Base-by-base conservation (phyloP, 805 yeast species). In the Cephaloascus albidus region DNA sequence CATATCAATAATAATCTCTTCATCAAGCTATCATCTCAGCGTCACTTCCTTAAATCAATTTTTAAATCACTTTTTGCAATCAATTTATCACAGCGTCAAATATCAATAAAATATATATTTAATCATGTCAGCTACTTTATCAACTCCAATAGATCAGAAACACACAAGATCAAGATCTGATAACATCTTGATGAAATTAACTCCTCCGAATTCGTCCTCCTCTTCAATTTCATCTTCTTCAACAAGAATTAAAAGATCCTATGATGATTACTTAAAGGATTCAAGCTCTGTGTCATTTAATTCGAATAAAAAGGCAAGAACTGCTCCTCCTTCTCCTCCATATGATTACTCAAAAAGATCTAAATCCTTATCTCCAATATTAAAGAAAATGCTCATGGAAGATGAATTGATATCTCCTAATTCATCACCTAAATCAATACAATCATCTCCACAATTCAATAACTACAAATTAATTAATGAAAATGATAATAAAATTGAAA, bases 301-400 rank as follows among this genome's bases (percentile, higher is more conserved):
- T 12, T 23, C 6, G 10, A 19, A 36, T 38, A 68, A 69, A 48
- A 53, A 70, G 37, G 57, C 70, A n/a, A 57, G 64, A 48, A 67
- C 73, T 8, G 72, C 73, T 3, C 73, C 74, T 27, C 69, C 73
- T 10, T 64, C 69, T 15, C 63, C 65, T 10, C 67, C 63, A n/a
- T 49, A 43, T 16, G 27, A 40, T 23, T 33, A 37, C 36, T 36
- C 40, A 6, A 36, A 45, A 26, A 51, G 58, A 44, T 45, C 61
- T 3, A 48, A 54, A 36, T 60, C 63, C 2, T 50, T 57, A 28
- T 52, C 61, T 5, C 61, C 64, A n/a, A 37, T 38, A 16, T 48
- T 47, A 38, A 37, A 34, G 18, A 38, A 37, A n/a, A n/a, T 37
- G 15, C 35, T n/a, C 10, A 33, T 40, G 28, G 23, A 18, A 10